Evolutionary conservation across 495 filamentous ascomycete species (phyloP).

Genomic region (Aspergillus olivimuriae): DNA sequence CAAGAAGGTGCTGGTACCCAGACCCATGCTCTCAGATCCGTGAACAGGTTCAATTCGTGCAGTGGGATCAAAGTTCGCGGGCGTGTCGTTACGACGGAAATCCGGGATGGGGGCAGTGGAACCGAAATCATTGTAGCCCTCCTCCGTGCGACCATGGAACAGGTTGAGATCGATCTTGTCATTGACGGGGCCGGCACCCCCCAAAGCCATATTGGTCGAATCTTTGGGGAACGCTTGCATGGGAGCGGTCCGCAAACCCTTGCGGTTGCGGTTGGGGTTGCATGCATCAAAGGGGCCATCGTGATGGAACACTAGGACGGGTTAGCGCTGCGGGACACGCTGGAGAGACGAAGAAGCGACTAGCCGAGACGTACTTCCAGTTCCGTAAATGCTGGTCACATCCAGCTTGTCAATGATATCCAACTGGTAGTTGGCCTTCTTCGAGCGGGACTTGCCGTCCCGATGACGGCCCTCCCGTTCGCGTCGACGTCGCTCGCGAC

Average conservation of each 20-base stretch:
- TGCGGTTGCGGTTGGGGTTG: conserved; percentile 90
- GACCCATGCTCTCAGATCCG: conserved; percentile 73
- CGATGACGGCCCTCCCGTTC: conserved; percentile 61
- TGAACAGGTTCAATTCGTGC: conserved; percentile 63
- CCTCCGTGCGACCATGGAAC: conserved; percentile 74
- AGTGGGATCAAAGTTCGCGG: conserved; percentile 51
- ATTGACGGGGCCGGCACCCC: conserved; percentile 80
- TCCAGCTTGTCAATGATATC: conserved; percentile 98
- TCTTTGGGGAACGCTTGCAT: conserved; percentile 95
- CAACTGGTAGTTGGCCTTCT: conserved; percentile 53
- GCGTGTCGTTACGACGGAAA: conserved; percentile 31
- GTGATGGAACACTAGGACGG: conserved; percentile 83
- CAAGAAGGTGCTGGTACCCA: conserved; percentile 93
- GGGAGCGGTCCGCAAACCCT: conserved; percentile 73
- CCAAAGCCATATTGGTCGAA: conserved; percentile 85
- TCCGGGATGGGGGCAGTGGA: conserved; percentile 31
- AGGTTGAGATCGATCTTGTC: conserved; percentile 73
- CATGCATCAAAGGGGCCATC: conserved; percentile 98
- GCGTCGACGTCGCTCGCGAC: conserved; percentile 62
- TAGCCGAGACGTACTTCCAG: conserved; percentile 65
- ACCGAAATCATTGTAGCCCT: conserved; percentile 78
- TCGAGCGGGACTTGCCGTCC: conserved; percentile 44
- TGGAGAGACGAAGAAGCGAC: background rate
- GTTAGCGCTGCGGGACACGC: too few species aligned
- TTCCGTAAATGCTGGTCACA: conserved; percentile 93